Evolutionary conservation across 148 eudicot species (phyloP), one percentile per base, ranked within the genome.

Genomic region (Chenopodium berlandieri): DNA sequence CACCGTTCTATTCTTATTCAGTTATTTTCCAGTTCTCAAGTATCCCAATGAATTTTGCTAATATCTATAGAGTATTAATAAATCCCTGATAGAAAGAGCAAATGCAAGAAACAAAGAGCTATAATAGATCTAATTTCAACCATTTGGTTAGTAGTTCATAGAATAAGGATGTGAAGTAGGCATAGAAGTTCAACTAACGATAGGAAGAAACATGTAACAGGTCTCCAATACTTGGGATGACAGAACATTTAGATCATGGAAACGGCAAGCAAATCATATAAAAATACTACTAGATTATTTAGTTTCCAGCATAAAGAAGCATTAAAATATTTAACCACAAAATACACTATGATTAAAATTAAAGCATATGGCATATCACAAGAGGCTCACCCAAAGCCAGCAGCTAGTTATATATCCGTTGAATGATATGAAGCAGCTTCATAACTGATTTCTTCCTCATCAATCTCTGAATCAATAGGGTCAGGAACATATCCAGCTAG

Each of bases 401-500:
- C 86, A 73, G 82, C 79, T 69, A 7, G 62, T 62, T 77, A 75
- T 80, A 80, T 48, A 64, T 88, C 78, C 69, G 40, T 32, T 78
- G 83, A 82, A 66, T 80, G 82, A 75, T 56, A 56, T 56, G 7
- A 56, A 56, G 62, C 62, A 14, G 0, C 62, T 56, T 87, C 92
- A 25, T 25, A 48, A 70, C 85, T 78, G 62, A 60, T 75, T 56
- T 75, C 89, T 85, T 93, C 95, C 69, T 89, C 93, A 19, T 89
- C 88, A 12, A 86, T 80, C 73, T 88, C 91, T 60, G 78, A 75
- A 85, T 90, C 92, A 78, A 46, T 83, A 81, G 71, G 40, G 83
- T 73, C 74, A 72, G 93, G 91, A 50, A 80, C 78, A 84, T 85
- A 89, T 77, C 92, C 92, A 72, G 85, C 85, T 63, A 90, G 84